Evolutionary conservation across 306 rosid species (phyloP), one percentile per base, ranked within the genome.

Genomic region (Citrullus colocynthis): DNA sequence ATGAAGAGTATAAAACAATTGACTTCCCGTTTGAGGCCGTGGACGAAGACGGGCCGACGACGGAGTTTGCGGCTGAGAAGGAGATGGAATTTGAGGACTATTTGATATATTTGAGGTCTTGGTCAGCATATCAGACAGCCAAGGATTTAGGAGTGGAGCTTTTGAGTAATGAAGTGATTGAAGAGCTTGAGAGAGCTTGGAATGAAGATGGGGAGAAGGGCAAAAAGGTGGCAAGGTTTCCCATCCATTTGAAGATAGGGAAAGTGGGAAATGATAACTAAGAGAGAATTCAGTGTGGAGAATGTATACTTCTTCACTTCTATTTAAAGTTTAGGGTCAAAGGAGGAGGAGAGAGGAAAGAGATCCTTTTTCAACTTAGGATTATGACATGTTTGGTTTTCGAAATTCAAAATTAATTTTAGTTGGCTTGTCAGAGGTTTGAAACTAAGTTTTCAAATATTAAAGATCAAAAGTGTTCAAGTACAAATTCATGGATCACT

Each of bases 51-150:
- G 87, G 41, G 42, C 39, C 42, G 2, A 54, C 1, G 32, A 17
- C 52, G 0, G 88, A 88, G 82, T 88, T 94, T 83, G 91, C 58
- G 32, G 9, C 84, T 0, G 95, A 94, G 81, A 82, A 36, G 28
- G 5, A 17, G 76, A 88, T 88, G 96, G 67, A 74, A 56, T 85
- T 88, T 39, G 92, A 89, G 44, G 86, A 78, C 21, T 85, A 80
- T 48, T 80, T 90, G 37, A 86, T 80, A 0, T 91, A 87, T 17
- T 4, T 91, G 56, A 87, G 85, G 82, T 91, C 97, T 2, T 64
- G 88, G 87, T 94, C 98, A 17, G 90, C 96, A 2, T 94, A 94
- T 82, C 95, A 91, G 77, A 87, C 86, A 3, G 97, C 97, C 0
- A 91, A 80, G 80, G 91, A 85, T 6, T 85, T 82, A 51, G 96